These are phyloP conservation scores for Auricularia auricula-judae DNA, from an alignment of 768 basidiomycete genomes.

Conservation along the genomic window DNA sequence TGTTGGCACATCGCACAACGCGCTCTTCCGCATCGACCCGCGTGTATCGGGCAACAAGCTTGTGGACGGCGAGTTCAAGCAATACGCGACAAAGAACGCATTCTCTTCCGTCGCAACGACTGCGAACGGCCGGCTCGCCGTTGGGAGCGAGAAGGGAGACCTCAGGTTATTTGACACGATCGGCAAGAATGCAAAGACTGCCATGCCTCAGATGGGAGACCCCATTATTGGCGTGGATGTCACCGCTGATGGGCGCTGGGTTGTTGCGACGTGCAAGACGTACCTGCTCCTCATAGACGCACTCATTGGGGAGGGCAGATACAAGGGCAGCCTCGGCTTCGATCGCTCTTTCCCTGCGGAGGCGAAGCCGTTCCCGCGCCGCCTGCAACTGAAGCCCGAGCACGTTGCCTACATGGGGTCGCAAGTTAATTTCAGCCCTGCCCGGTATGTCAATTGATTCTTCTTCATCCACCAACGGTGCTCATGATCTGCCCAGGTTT, in stretches of 20 bases:
- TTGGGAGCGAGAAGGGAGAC: constrained; percentile 94
- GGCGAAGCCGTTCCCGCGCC: constrained; percentile 82
- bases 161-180: constrained; percentile 90
- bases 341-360: constrained; percentile 92
- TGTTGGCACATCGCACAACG: constrained; percentile 87
- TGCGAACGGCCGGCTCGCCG: constrained; percentile 73
- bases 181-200: constrained; percentile 98
- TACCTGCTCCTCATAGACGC: constrained; percentile 93
- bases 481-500: constrained; percentile 43
- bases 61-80: constrained; percentile 91
- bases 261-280: constrained; percentile 91
- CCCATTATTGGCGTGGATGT: constrained; percentile 93
- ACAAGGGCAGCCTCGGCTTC: constrained; percentile 75
- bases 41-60: constrained; percentile 86
- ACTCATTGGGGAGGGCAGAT: constrained; percentile 82
- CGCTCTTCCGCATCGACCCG: constrained; percentile 95
- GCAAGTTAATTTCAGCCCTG: constrained; percentile 80
- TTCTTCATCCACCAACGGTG: background rate
- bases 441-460: constrained; percentile 43
- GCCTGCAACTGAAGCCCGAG: constrained; percentile 79
- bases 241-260: constrained; percentile 85
- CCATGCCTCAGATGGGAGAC: constrained; percentile 87
- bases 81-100: constrained; percentile 89
- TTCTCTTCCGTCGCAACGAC: constrained; percentile 93
- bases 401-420: constrained; percentile 93